Evolutionary conservation across 768 basidiomycete species (phyloP), one percentile per base, ranked within the genome.

Genomic region (Leccinum imitatum): DNA sequence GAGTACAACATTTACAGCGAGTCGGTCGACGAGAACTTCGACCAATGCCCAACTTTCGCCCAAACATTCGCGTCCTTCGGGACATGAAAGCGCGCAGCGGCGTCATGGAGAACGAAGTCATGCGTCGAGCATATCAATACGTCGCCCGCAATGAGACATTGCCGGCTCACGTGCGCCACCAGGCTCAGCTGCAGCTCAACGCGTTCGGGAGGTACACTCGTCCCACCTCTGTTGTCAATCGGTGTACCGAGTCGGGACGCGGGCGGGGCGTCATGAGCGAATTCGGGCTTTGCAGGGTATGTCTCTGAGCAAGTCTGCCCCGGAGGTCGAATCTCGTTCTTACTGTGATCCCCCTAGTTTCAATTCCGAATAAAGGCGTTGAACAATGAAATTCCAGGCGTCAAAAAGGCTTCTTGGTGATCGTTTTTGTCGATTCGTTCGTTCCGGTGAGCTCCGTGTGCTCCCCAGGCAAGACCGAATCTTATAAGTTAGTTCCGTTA

Each of bases 141-240:
- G 90, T 98, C 65, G 94, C 95, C 23, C 85, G 96, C 60, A 98
- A 98, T 76, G 87, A 91, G 71, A 84, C 88, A 2, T 77, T 98
- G n/a, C 87, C 94, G 15, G 80, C 92, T 3, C 87, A 91, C 70
- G 84, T 98, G 51, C 90, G 96, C 58, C 91, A 95, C 73, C 91
- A 95, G 65, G 96, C 96, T 15, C 95, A 97, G 73, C 77, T 98
- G 61, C 94, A 97, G 69, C 80, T 97, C 53, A 96, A 96, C 75
- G 86, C 87, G 6, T 92, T 97, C 67, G 87, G 84, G 53, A 82
- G 84, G 25, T 88, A 93, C 71, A 89, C 91, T 1, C 86, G 91
- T 41, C 90, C 92, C n/a, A 87, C 87, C 14, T 87, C 86, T 2
- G 90, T 97, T 33, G 95, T 93, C 78, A 94, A 95, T 71, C 81